phyloP scores from a whole-genome alignment of 495 filamentous ascomycete species.

The Aspergillus kassunensis region DNA sequence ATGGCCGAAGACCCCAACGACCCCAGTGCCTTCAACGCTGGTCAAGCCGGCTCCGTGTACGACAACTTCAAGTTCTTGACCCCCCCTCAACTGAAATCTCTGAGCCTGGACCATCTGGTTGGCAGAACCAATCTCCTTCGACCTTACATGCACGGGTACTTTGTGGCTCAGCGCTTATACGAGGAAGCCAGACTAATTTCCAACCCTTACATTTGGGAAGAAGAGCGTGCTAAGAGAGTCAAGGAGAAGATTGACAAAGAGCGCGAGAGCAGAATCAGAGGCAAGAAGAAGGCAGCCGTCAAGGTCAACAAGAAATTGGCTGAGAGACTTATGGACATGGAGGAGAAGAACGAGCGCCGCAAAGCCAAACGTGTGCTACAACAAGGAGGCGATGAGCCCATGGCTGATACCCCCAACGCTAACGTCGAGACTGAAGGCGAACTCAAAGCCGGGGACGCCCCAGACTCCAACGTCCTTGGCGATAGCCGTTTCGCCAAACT shows the following conservation, averaged over 20 bases:
- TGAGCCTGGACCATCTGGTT: slow-evolving; percentile 82
- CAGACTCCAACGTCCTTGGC: slow-evolving; percentile 54
- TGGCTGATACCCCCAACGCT: slow-evolving; percentile 29
- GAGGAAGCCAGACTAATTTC: slow-evolving; percentile 90
- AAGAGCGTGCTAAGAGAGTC: slow-evolving; percentile 79
- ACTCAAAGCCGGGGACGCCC: slow-evolving; percentile 15
- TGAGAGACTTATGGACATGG: slow-evolving; percentile 72
- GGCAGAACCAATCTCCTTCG: slow-evolving; percentile 81
- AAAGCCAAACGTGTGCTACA: slow-evolving; percentile 53
- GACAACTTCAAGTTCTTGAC: slow-evolving; percentile 99
- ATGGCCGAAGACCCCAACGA: slow-evolving; percentile 83
- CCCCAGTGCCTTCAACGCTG: slow-evolving; percentile 56
- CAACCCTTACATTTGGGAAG: slow-evolving; percentile 88
- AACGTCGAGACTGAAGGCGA: slow-evolving; percentile 4
- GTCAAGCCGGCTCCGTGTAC: slow-evolving; percentile 68
- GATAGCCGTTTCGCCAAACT: slow-evolving; percentile 83
- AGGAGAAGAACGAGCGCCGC: slow-evolving; percentile 76
- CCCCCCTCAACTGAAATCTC: slow-evolving; percentile 67
- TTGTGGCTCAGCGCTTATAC: slow-evolving; percentile 86
- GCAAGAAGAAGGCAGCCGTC: slow-evolving; percentile 87
- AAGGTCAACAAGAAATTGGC: slow-evolving; percentile 82
- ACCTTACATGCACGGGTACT: slow-evolving; percentile 99
- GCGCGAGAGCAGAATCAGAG: slow-evolving; percentile 83
- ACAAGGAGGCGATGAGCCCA: slow-evolving; percentile 52
- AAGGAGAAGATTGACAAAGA: slow-evolving; percentile 94